Base-by-base conservation (phyloP, 2,329 filamentous ascomycete genomes). In the Drechslerella coelobrocha region DNA sequence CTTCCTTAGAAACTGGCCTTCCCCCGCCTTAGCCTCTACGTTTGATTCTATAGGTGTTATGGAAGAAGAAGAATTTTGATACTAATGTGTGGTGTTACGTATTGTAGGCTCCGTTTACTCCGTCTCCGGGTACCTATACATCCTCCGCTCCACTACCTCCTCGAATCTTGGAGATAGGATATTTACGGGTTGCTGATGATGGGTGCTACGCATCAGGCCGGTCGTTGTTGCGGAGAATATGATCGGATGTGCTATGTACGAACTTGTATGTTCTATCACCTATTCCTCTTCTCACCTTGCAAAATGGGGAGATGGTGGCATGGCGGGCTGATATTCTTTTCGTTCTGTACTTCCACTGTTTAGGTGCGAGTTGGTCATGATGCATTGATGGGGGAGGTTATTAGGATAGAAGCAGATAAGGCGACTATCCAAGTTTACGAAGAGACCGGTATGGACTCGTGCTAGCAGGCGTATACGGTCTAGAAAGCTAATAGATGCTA, bases 231-330 rank as follows among this genome's bases (percentile, higher is more conserved):
- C 93, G 79, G 93, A 97, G 83, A 88, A 97, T 81, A 96, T 99
- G 92, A 91, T 93, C 78, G 94, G 94, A 80, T 94, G 94, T 85
- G 92, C 94, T 81, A 99, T 99, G 94, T 97, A 97, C 87, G 94
- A 99, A 83, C 85, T 99, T 83, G 92, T 92, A 84, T 76, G 87
- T 80, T 52, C 47, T 12, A n/a, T 21, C 6, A 21, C n/a, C 5
- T 47, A 48, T 19, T 27, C 26, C 19, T n/a, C 12, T 17, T 21
- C 41, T 27, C 2, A 31, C 12, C 17, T n/a, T 56, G 27, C 10
- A 14, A 17, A 19, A 27, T 3, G 24, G 19, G 26, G 34, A 51
- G n/a, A 41, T 61, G 27, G 54, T 53, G 48, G 12, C 10, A 29
- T 23, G 6, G 23, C n/a, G n/a, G n/a, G n/a, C n/a, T n/a, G n/a